These are phyloP conservation scores for Globisporangium takayamanum DNA, from an alignment of 352 stramenopile species.

Conservation along the genomic window DNA sequence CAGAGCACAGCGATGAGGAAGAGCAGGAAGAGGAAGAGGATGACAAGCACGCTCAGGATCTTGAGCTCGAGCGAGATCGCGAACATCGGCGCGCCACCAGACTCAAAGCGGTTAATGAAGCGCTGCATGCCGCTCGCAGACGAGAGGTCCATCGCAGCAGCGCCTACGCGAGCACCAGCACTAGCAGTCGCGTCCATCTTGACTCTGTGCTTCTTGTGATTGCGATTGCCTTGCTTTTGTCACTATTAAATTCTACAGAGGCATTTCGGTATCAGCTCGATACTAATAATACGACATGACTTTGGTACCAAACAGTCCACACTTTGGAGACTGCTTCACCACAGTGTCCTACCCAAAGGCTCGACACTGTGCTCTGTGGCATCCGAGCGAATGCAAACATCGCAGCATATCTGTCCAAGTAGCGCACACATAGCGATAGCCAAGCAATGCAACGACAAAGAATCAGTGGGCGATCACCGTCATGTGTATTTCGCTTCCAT, in stretches of 20 bases:
- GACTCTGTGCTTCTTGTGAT: background rate
- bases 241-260: background rate
- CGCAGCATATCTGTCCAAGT: too few species aligned
- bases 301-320: too few species aligned
- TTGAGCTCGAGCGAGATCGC: constrained; percentile 58
- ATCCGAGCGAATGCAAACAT: background rate
- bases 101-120: constrained; percentile 10
- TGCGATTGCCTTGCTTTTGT: background rate
- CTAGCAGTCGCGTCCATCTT: constrained; percentile 10
- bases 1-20: constrained; percentile 80
- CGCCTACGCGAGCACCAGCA: constrained; percentile 18
- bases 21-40: constrained; percentile 73
- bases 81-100: constrained; percentile 22
- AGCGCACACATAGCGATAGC: too few species aligned
- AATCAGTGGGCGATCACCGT: too few species aligned
- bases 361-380: too few species aligned
- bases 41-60: constrained; percentile 50
- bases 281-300: too few species aligned
- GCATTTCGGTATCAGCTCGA: too few species aligned
- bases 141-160: constrained; percentile 18
- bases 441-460: too few species aligned
- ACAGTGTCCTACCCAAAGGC: too few species aligned
- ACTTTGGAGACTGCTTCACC: too few species aligned
- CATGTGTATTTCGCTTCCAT: too few species aligned
- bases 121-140: constrained; percentile 20